Base-by-base conservation (phyloP, 2,329 filamentous ascomycete species). In the Geosmithia putterillii region DNA sequence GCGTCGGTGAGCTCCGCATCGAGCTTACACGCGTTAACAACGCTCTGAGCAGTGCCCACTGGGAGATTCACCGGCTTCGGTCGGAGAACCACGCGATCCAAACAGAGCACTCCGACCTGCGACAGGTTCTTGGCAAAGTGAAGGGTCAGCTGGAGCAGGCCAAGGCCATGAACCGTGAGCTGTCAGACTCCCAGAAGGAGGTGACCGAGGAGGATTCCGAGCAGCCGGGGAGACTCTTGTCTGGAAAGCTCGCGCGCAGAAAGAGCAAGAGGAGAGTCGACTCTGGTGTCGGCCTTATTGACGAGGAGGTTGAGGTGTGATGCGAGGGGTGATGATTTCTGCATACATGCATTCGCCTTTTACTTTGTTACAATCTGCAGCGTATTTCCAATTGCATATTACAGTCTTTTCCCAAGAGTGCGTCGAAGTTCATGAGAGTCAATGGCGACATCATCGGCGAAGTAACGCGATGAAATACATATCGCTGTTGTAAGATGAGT, bases 251-350 rank as follows among this genome's bases (percentile, higher is more conserved):
- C 17, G 54, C 52, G 2, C 57, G 57, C 40, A 55, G 55, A 19
- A 53, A 52, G 21, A 61, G 54, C 21, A 62, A 48, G 50, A 73
- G 67, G 59, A 61, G 44, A 17, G 48, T 69, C 48, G 74, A 79
- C 53, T 76, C 71, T 43, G 75, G 74, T 0, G 51, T 79, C 41
- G 73, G 72, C 0, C 60, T 79, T 20, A 48, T 76, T 54, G 71
- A 74, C 22, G 73, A 77, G 51, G 72, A 75, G 32, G 68, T 69
- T 12, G 28, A 32, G 28, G 15, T 32, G 28, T 32, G 10, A 32
- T 3, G 28, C n/a, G n/a, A n/a, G n/a, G n/a, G n/a, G n/a, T n/a
- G n/a, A n/a, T n/a, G 28, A 14, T 32, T 32, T 4, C 28, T 32
- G 28, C 28, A 32, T 32, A 32, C 15, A 12, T 14, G 10, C 10